These are phyloP conservation scores for Prinsepia uniflora DNA, from an alignment of 306 rosid genomes.

Conservation along the genomic window DNA sequence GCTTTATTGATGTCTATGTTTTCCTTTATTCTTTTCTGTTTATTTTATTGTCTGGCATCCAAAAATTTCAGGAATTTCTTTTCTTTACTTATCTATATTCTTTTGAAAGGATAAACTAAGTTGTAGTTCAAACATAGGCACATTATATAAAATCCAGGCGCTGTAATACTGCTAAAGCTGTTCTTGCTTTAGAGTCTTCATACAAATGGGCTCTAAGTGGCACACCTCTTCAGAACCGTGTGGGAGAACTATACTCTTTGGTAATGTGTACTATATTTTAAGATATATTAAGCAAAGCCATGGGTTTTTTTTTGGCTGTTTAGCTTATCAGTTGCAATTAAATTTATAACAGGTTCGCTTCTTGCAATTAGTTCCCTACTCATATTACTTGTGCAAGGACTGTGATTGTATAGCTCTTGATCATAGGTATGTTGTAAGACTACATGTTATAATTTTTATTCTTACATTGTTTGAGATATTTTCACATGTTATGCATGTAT, in stretches of 20 bases:
- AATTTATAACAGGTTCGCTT: constrained; percentile 64
- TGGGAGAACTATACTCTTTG: constrained; percentile 82
- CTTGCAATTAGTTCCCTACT: constrained; percentile 74
- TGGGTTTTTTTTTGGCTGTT: constrained; percentile 7
- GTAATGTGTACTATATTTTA: constrained; percentile 31
- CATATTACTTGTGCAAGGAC: constrained; percentile 79
- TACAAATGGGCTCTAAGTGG: constrained; percentile 96
- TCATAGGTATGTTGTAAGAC: constrained; percentile 51
- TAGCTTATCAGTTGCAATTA: constrained; percentile 26
- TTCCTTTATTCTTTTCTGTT: neutral
- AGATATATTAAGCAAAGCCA: constrained; percentile 4
- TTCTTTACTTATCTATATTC: neutral
- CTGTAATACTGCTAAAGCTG: constrained; percentile 76
- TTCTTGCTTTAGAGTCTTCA: constrained; percentile 71
- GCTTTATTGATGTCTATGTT: neutral
- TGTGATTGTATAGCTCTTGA: constrained; percentile 88
- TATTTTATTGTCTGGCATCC: neutral
- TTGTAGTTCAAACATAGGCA: constrained; percentile 42
- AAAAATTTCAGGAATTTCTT: neutral
- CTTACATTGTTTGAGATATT: neutral
- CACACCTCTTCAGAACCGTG: constrained; percentile 87
- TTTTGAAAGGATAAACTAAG: neutral
- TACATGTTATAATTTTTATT: constrained; percentile 2
- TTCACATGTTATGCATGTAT: neutral
- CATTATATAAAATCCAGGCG: constrained; percentile 69